Percentiles rank a stretch among this genome's conserved stretches.
These are phyloP conservation scores for Picea glauca DNA, from an alignment of 75 land plant species.

Conservation along the genomic window DNA sequence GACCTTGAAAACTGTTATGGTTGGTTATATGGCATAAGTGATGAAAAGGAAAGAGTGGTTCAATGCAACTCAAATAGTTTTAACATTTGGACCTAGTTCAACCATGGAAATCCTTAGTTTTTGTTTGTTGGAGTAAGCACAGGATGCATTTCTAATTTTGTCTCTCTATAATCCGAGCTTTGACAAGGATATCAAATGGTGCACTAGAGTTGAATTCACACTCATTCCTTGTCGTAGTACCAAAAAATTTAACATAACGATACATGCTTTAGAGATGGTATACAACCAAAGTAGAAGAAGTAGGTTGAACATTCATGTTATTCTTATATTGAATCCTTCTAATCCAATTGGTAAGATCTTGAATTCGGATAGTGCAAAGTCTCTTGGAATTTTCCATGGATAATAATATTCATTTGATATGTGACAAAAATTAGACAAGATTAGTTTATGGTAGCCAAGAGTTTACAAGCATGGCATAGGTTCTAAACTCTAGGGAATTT, in stretches of 20 bases:
- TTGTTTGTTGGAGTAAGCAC: constrained; percentile 36
- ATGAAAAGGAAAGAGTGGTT: constrained; percentile 1
- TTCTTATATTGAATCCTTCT: constrained; percentile 66
- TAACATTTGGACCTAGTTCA: constrained; percentile 68
- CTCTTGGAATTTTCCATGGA: constrained; percentile 52
- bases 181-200: constrained; percentile 73
- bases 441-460: constrained; percentile 40
- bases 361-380: constrained; percentile 26
- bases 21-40: no score
- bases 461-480: constrained; percentile 74
- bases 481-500: constrained; percentile 31
- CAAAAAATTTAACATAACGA: constrained; percentile 48
- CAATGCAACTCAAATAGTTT: constrained; percentile 47
- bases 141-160: constrained; percentile 71
- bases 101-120: constrained; percentile 62
- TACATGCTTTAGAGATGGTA: constrained; percentile 50
- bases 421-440: constrained; percentile 75
- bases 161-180: constrained; percentile 73
- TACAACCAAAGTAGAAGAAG: constrained; percentile 41
- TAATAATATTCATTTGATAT: constrained; percentile 70
- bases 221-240: constrained; percentile 59
- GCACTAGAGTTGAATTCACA: constrained; percentile 43
- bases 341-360: constrained; percentile 66
- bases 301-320: constrained; percentile 54
- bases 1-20: no score